Conservation (phyloP, 208 protist genomes). For the Crithidia bombi region DNA sequence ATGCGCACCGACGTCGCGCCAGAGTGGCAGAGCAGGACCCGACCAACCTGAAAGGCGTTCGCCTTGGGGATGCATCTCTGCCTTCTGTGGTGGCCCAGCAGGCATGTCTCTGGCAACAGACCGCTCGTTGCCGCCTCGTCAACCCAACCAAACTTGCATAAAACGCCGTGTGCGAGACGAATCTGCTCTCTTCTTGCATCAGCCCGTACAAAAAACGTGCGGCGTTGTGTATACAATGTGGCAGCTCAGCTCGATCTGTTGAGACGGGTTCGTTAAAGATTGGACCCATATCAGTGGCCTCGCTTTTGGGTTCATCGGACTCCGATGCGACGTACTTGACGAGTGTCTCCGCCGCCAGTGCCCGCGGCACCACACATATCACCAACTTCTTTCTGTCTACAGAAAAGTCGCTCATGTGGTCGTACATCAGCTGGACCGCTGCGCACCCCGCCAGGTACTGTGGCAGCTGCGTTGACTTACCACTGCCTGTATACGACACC, state of each 20-base stretch:
- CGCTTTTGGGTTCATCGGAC: slow-evolving; percentile 47
- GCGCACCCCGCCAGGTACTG: slow-evolving; percentile 74
- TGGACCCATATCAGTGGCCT: too few relatives aligned
- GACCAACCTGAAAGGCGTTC: too few relatives aligned
- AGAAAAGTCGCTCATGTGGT: neutral
- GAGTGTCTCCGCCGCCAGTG: slow-evolving; percentile 96
- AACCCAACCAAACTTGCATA: too few relatives aligned
- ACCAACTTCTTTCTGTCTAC: slow-evolving; percentile 12
- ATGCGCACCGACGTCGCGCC: too few relatives aligned
- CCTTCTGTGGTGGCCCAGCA: slow-evolving; percentile 96
- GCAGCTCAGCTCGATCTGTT: neutral
- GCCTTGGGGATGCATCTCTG: slow-evolving; percentile 90
- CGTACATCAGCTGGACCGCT: slow-evolving; percentile 19
- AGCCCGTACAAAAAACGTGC: slow-evolving; percentile 9
- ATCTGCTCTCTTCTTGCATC: neutral
- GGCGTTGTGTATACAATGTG: slow-evolving; percentile 26
- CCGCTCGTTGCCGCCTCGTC: slow-evolving; percentile 96
- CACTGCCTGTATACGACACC: slow-evolving; percentile 75
- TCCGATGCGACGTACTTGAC: slow-evolving; percentile 96
- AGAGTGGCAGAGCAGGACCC: slow-evolving; percentile 96
- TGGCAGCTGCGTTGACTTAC: slow-evolving; percentile 94
- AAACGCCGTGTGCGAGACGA: slow-evolving; percentile 37
- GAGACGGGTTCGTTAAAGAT: neutral
- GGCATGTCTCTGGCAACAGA: slow-evolving; percentile 96
- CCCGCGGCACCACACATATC: slow-evolving; percentile 94